These are phyloP conservation scores for Aspergillus tanneri DNA, from an alignment of 2,329 filamentous ascomycete species.

Conservation along the genomic window DNA sequence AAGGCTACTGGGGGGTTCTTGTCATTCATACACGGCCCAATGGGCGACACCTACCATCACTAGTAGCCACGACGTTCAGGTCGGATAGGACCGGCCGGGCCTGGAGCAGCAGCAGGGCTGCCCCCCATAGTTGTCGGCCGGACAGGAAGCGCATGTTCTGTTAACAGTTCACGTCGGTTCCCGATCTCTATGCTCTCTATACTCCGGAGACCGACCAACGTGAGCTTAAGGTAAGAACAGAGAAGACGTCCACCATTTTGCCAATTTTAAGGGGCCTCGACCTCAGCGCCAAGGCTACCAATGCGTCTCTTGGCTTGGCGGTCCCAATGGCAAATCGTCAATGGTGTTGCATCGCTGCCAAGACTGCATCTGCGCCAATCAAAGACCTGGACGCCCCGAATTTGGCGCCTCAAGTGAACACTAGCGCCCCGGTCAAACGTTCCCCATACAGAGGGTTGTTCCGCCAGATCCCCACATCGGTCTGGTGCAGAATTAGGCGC, in stretches of 20 bases:
- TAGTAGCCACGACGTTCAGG: slow-evolving; percentile 3
- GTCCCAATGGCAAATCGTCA: background rate
- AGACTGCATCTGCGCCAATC: background rate
- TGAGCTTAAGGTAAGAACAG: background rate
- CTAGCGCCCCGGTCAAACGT: no score
- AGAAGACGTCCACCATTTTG: background rate
- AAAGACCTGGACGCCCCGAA: no score
- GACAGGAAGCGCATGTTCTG: slow-evolving; percentile 5
- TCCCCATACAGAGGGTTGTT: no score
- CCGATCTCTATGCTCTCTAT: no score
- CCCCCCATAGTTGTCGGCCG: slow-evolving; percentile 5
- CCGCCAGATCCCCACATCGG: no score
- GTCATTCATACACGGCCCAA: no score
- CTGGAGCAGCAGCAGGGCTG: slow-evolving; percentile 6
- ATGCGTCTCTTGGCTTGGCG: background rate
- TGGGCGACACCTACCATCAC: slow-evolving; percentile 4
- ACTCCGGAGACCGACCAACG: background rate
- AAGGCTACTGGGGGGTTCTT: background rate
- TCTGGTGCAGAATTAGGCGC: no score
- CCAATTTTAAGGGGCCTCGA: background rate
- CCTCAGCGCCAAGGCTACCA: background rate
- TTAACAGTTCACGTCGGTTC: no score
- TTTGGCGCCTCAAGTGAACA: no score
- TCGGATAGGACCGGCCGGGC: slow-evolving; percentile 6
- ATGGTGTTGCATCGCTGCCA: background rate